Evolutionary conservation across 2,329 filamentous ascomycete genomes (phyloP), one percentile per base, ranked within the genome.

Genomic region (Clonostachys byssicola): DNA sequence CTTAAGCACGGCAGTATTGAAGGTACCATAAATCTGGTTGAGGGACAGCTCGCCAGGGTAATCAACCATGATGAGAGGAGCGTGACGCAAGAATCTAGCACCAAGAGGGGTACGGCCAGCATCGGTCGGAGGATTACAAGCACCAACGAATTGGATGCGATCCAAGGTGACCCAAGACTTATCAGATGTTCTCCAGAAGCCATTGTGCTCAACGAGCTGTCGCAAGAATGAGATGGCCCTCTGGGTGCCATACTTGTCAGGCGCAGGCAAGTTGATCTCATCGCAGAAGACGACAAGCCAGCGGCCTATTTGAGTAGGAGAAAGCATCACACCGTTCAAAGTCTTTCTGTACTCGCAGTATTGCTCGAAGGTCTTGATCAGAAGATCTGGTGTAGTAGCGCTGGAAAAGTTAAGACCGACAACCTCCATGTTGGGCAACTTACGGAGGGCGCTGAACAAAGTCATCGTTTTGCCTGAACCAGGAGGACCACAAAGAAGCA

Each of bases 391-490:
- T 1, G 94, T 99, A 1, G 95, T 99, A 2, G 94, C 95, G 58
- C 94, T 99, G 5, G 95, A 99, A 67, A 99, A 99, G 70, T 99
- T 99, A 64, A 99, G 89, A 43, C 94, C 94, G 34, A 99, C 95
- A 49, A 96, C 91, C 68, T 99, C 94, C 92, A 99, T 96, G 64
- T 96, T 96, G 5, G 92, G 92, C 49, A 99, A 76, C 69, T 99
- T 99, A 54, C 94, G 86, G 46, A 99, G 81, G 34, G 94, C 94
- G 63, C 92, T 96, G 74, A 99, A 99, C 12, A 99, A 75, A 12
- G 94, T 99, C 94, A 99, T 99, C 5, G 94, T 99, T 75, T 99
- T 99, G 77, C 94, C 94, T 45, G 94, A 99, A 73, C 94, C 94
- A 49, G 94, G 94, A 62, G 94, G 95, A 66, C 94, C 95, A 64